Evolutionary conservation across 176 grass and related monocot genomes (phyloP).

Genomic region (Canna indica): DNA sequence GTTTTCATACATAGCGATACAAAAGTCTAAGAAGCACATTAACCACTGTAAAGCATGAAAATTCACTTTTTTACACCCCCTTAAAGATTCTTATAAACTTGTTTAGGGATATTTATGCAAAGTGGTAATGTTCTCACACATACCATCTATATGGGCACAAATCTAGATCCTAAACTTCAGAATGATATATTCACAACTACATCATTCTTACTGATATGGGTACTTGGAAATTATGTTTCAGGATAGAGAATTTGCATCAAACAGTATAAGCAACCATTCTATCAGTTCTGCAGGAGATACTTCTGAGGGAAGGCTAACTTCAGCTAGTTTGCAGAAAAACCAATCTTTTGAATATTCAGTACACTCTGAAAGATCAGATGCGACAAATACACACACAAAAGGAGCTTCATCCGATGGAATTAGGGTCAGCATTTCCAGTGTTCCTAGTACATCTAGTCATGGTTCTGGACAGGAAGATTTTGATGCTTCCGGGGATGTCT

Average conservation of each 20-base stretch:
- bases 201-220: neutral
- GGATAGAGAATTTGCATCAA: slow-evolving; percentile 1
- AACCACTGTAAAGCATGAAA: neutral
- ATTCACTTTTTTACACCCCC: neutral
- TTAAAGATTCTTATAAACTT: neutral
- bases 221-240: neutral
- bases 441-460: slow-evolving; percentile 93
- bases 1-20: neutral
- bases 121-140: neutral
- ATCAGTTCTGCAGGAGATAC: slow-evolving; percentile 13
- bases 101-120: no score
- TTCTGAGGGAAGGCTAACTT: slow-evolving; percentile 63
- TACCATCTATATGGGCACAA: neutral
- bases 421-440: slow-evolving; percentile 87
- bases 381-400: slow-evolving; percentile 91
- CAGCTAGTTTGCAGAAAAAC: slow-evolving; percentile 45
- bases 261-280: neutral
- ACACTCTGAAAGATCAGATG: slow-evolving; percentile 61
- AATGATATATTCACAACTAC: neutral
- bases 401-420: slow-evolving; percentile 55
- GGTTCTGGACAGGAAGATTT: slow-evolving; percentile 82
- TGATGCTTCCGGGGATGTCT: slow-evolving; percentile 87
- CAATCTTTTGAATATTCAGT: slow-evolving; percentile 50
- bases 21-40: neutral
- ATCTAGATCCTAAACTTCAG: neutral